Conservation (phyloP, 306 rosid species). For the Cucumis cinereus region DNA sequence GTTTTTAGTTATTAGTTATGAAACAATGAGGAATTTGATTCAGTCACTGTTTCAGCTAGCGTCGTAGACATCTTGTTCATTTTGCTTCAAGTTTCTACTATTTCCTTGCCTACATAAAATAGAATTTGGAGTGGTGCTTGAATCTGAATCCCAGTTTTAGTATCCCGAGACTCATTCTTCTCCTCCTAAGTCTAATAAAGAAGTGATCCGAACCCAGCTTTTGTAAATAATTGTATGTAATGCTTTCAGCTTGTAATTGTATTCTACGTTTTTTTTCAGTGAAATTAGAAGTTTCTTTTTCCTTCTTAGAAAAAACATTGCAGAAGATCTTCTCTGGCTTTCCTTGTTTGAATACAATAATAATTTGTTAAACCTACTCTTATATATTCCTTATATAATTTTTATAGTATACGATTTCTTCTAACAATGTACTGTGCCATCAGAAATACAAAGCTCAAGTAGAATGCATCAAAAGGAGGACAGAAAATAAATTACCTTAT, state of each 20-base stretch:
- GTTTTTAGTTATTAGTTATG: background rate
- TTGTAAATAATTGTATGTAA: background rate
- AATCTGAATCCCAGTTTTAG: background rate
- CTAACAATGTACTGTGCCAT: background rate
- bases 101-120: background rate
- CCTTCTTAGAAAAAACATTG: background rate
- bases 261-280: background rate
- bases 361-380: background rate
- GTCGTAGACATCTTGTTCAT: background rate
- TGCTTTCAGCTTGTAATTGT: background rate
- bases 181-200: no score
- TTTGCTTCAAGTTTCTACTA: background rate
- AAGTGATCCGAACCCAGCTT: background rate
- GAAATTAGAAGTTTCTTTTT: background rate
- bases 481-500: background rate
- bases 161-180: no score
- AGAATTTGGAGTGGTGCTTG: background rate
- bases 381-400: background rate
- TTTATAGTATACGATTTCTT: background rate
- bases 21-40: background rate
- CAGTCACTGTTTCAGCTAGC: background rate
- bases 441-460: slow-evolving; percentile 22
- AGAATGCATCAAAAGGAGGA: background rate
- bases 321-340: background rate
- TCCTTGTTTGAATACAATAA: background rate